Evolutionary conservation across 331 rosid species (phyloP).

Genomic region (Quercus lobata): DNA sequence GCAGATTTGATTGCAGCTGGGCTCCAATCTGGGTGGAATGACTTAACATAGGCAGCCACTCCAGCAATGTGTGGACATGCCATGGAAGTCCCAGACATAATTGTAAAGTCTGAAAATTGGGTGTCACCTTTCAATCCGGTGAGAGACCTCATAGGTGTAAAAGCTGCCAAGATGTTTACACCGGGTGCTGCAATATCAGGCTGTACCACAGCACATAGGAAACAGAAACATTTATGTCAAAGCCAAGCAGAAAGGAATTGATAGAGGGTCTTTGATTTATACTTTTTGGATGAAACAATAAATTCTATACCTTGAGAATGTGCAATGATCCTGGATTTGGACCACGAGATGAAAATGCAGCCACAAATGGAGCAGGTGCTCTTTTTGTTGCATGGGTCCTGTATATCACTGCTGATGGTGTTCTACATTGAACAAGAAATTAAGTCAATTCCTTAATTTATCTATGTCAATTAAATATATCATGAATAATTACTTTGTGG

Average conservation of each 20-base stretch:
- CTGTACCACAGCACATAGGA: constrained; percentile 33
- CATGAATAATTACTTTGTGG: constrained; percentile 43
- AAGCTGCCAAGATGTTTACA: constrained; percentile 69
- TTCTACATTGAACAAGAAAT: constrained; percentile 33
- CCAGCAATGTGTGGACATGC: constrained; percentile 91
- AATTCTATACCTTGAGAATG: constrained; percentile 61
- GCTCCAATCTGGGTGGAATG: constrained; percentile 83
- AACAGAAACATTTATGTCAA: neutral
- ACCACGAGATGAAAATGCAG: constrained; percentile 88
- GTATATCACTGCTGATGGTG: constrained; percentile 65
- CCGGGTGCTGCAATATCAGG: constrained; percentile 96
- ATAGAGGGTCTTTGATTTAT: neutral
- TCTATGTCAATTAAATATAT: too few relatives aligned
- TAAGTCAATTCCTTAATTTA: too few relatives aligned
- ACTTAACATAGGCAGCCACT: constrained; percentile 78
- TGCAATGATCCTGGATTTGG: constrained; percentile 61
- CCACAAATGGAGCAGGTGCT: constrained; percentile 55
- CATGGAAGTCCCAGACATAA: constrained; percentile 96
- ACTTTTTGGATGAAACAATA: neutral
- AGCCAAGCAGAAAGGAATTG: neutral
- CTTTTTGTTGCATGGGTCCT: constrained; percentile 40
- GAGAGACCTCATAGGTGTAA: constrained; percentile 54
- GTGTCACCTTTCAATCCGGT: constrained; percentile 74
- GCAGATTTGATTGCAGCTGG: constrained; percentile 83
- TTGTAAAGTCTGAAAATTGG: constrained; percentile 65